Evolutionary conservation across 768 basidiomycete species (phyloP), one percentile per base, ranked within the genome.

Genomic region (Boletus edulis): DNA sequence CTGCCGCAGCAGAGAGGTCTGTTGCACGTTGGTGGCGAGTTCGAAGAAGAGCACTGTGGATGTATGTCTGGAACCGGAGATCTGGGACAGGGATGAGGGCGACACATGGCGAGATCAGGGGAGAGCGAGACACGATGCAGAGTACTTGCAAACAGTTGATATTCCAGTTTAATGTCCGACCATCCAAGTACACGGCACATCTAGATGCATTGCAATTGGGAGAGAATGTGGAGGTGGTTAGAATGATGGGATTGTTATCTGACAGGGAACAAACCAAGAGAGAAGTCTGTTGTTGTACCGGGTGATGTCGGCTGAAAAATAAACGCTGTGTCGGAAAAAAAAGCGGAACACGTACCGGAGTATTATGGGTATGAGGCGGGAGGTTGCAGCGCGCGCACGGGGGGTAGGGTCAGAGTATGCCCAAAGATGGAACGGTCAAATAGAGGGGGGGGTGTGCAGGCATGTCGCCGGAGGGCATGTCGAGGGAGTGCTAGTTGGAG

Each of bases 81-180:
- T 55, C 63, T 56, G 61, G 51, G 18, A 52, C 24, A 40, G 47
- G 34, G 51, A 49, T 24, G 58, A 46, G 57, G 47, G 11, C n/a
- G 54, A 43, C 60, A 31, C 55, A 57, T 53, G 57, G 29, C 32
- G n/a, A 51, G 56, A 56, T 62, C 60, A 37, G 51, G 37, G 20
- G 17, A 53, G 43, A 31, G 42, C 37, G 51, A 13, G 32, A 49
- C 62, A 61, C 51, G 62, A 55, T 43, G 55, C 42, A 58, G 44
- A 18, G 15, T 27, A 43, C 41, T n/a, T 47, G 39, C 49, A 49
- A 18, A 32, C 13, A 40, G 56, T 27, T 55, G 49, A 54, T 40
- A 38, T 38, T 57, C 45, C 32, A 45, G 29, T 55, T 66, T 60
- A 66, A 66, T 68, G 57, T 67, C 65, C 66, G 66, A 51, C 49